Conservation (phyloP, 2,329 filamentous ascomycete genomes). For the Neonectria hederae region DNA sequence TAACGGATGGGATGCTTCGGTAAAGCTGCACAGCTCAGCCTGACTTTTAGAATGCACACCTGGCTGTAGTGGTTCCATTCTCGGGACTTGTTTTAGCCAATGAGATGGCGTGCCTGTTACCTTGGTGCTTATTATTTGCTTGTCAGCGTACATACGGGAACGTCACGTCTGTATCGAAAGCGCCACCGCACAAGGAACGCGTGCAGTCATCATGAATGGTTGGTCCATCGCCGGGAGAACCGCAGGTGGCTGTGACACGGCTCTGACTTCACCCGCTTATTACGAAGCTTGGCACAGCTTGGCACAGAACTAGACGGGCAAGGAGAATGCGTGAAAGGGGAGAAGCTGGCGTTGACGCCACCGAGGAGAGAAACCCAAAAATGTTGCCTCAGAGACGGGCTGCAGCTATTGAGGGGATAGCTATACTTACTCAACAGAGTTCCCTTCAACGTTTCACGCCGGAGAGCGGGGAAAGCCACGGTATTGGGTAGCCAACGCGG, state of each 20-base stretch:
- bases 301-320: neutral
- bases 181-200: neutral
- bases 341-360: neutral
- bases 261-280: slow-evolving; percentile 2
- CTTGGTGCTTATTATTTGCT: slow-evolving; percentile 3
- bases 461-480: neutral
- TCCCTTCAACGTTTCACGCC: neutral
- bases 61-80: neutral
- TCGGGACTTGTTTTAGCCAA: neutral
- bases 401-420: too few relatives aligned
- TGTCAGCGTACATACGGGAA: slow-evolving; percentile 9
- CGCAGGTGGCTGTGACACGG: slow-evolving; percentile 6
- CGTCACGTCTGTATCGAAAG: slow-evolving; percentile 4
- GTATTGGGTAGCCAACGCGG: neutral
- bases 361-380: neutral
- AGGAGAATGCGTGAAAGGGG: neutral
- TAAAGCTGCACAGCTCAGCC: neutral
- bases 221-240: neutral
- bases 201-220: slow-evolving; percentile 1
- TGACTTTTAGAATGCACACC: neutral
- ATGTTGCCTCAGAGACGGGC: neutral
- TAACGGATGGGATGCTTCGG: neutral
- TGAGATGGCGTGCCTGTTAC: neutral
- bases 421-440: neutral
- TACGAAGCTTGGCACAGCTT: slow-evolving; percentile 22